Evolutionary conservation across 176 grass and related monocot species (phyloP), one percentile per base, ranked within the genome.

Genomic region (Carex pumila): DNA sequence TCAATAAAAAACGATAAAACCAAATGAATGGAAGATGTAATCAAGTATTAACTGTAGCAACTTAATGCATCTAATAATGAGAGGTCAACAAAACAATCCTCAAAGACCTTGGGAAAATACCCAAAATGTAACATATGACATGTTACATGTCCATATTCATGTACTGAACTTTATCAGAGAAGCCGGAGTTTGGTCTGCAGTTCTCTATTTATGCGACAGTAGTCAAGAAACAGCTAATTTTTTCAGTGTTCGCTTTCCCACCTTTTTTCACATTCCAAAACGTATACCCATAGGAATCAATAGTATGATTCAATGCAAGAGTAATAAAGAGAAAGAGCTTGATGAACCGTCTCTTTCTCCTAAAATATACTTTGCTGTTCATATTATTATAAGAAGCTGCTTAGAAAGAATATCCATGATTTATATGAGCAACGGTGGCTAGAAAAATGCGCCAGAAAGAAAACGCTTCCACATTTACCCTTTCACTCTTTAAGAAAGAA

Each of bases 391-490:
- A 13, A 52, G n/a, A 77, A 77, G 25, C 72, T 76, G 56, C 2
- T 76, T 30, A 22, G 6, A 54, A 75, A 52, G 49, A 56, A 77
- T 77, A 17, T 77, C 12, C 5, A 8, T 3, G 43, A 52, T 25
- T 34, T 55, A 1, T 55, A 1, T 55, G 52, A 15, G 85, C 53
- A 79, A 45, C n/a, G 30, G 71, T 56, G 49, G 85, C 81, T 84
- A 85, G 59, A 85, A 61, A 67, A 72, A 87, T 74, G 41, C 29
- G 88, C 32, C 67, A 61, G 81, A 64, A 85, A 73, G 49, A 87
- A 87, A 86, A 88, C 66, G 84, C 85, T 87, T 95, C 88, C 91
- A 84, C 72, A 85, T 87, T 85, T 87, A 87, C 25, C 61, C 61
- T 83, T 88, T 90, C 86, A 86, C 61, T 92, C 39, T 85, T 81